Evolutionary conservation across 1,284 basidiomycete species (phyloP), one percentile per base, ranked within the genome.

Genomic region (Rhodotorula sp.): DNA sequence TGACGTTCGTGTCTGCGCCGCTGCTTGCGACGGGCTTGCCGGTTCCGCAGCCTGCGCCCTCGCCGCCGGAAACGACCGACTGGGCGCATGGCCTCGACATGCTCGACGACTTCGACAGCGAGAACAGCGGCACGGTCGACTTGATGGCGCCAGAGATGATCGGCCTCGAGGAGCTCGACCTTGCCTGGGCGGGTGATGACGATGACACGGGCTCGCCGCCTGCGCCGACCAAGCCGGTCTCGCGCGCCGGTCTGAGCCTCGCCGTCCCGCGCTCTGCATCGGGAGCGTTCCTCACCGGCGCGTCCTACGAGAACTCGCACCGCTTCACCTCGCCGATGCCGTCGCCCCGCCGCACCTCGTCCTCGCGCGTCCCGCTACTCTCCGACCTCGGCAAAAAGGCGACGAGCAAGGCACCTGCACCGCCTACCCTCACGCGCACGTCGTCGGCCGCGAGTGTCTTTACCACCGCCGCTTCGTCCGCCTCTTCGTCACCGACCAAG

Each of bases 91-190:
- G 68, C 64, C 54, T 75, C 49, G 74, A 73, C 53, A 62, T 62
- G 66, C 57, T 73, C 23, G 74, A 75, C 44, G 74, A 75, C n/a
- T 54, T 75, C 55, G 74, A 75, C 5, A 48, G 44, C 17, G 74
- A 75, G 44, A 61, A 68, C 27, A 56, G 52, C 21, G 59, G 59
- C 21, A 44, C 62, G 1, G 62, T 58, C 46, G 74, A 76, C 66
- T 60, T 76, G 0, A 64, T 74, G 46, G 74, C 63, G 23, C 74
- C 74, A n/a, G 74, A 76, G 58, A 63, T 54, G 44, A 67, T 76
- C 41, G 74, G 70, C 4, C 62, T 76, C 13, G 72, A 74, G 21
- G 72, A 76, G 64, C 68, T 76, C 44, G 74, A 76, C 55, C 64
- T 76, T 27, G 74, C 74, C 1, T 76, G 74, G 74, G 55, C 73